Evolutionary conservation across 805 yeast genomes (phyloP).

Genomic region (Komagataella ulmi): DNA sequence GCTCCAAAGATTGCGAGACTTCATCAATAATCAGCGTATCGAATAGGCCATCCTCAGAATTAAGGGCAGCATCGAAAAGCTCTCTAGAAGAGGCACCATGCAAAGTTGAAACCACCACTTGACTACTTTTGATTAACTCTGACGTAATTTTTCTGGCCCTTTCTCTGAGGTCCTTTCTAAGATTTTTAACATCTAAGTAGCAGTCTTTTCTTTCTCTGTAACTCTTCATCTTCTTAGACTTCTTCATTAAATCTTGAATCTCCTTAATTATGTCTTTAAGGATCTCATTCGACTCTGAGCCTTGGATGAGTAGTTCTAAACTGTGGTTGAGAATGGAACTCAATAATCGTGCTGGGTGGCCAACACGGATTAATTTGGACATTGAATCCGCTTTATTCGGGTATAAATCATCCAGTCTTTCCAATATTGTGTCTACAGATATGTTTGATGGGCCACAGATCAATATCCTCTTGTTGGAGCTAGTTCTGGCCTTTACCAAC

Average conservation of each 20-base stretch:
- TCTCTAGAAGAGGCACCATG: conserved; percentile 81
- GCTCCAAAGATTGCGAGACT: conserved; percentile 87
- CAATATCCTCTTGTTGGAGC: conserved; percentile 34
- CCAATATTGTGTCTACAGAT: conserved; percentile 83
- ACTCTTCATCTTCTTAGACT: conserved; percentile 45
- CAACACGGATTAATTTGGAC: conserved; percentile 54
- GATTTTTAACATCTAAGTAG: conserved; percentile 53
- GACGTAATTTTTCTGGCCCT: conserved; percentile 53
- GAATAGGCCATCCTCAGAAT: conserved; percentile 26
- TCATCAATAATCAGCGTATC: conserved; percentile 87
- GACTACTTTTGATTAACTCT: conserved; percentile 44
- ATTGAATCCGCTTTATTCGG: conserved; percentile 16
- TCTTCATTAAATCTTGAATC: conserved; percentile 39
- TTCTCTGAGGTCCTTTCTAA: conserved; percentile 54
- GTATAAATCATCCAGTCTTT: conserved; percentile 40
- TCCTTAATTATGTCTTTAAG: conserved; percentile 59
- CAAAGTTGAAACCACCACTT: conserved; percentile 69
- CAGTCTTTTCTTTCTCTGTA: conserved; percentile 53
- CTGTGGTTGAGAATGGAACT: conserved; percentile 55
- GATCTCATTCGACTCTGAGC: conserved; percentile 44
- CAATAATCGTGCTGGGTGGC: conserved; percentile 85
- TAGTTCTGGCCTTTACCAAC: conserved; percentile 25
- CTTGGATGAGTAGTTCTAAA: conserved; percentile 55
- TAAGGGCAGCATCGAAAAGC: conserved; percentile 24
- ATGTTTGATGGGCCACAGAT: conserved; percentile 94